phyloP scores from a whole-genome alignment of 345 rosid species.

The Cardamine chenopodiifolia region DNA sequence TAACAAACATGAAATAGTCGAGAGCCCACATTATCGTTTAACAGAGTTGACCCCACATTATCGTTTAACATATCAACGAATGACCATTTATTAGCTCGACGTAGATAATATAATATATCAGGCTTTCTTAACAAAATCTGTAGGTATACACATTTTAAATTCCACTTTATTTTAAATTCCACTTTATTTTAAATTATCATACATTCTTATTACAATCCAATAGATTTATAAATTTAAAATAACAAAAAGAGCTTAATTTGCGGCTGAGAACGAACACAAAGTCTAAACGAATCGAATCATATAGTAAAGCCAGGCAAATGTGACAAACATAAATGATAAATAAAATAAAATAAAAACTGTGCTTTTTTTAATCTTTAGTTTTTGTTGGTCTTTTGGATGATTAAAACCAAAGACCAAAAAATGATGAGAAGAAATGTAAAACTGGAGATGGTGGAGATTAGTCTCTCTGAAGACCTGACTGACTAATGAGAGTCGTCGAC shows the following conservation, averaged over 20 bases:
- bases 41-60: not conserved
- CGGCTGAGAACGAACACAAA: not conserved
- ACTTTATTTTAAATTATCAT: not conserved
- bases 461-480: conserved; percentile 33
- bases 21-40: not conserved
- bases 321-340: not conserved
- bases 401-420: not conserved
- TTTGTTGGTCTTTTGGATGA: conserved; percentile 22
- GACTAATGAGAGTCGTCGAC: conserved; percentile 38
- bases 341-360: conserved; percentile 15
- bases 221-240: not conserved
- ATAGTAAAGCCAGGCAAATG: not conserved
- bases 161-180: not conserved
- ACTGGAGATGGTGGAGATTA: conserved; percentile 43
- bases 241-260: not conserved
- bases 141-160: not conserved
- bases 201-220: conserved; percentile 12
- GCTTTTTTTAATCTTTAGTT: conserved; percentile 15
- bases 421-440: conserved; percentile 32
- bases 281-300: not conserved
- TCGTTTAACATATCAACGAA: not conserved
- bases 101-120: not conserved
- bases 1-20: not conserved
- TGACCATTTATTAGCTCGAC: not conserved
- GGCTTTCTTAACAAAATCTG: not conserved